These are phyloP conservation scores for Pseudogymnoascus sp. DNA, from an alignment of 2,329 filamentous ascomycete genomes.

Conservation along the genomic window DNA sequence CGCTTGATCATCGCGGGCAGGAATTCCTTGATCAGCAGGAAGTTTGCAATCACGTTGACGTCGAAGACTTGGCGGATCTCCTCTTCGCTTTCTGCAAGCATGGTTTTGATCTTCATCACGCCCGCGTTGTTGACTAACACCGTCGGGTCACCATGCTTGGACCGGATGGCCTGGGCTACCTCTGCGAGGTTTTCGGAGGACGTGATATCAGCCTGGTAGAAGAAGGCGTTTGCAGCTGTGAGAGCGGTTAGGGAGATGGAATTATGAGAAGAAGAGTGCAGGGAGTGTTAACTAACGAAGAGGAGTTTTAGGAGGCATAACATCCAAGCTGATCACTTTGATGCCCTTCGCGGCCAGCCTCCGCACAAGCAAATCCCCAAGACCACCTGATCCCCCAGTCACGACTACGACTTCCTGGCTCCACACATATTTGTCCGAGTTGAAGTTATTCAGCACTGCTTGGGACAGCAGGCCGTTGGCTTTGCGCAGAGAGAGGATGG, in stretches of 20 bases:
- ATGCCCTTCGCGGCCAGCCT: constrained; percentile 55
- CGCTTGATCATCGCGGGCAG: constrained; percentile 55
- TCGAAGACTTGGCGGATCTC: constrained; percentile 60
- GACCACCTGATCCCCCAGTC: constrained; percentile 69
- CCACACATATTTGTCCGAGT: constrained; percentile 53
- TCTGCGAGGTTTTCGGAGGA: constrained; percentile 45
- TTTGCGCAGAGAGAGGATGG: constrained; percentile 23
- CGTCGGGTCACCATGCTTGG: constrained; percentile 54
- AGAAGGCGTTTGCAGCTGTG: constrained; percentile 48
- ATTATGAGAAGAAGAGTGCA: not conserved
- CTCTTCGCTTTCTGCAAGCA: constrained; percentile 49
- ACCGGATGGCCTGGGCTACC: constrained; percentile 46
- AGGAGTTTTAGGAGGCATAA: constrained; percentile 37
- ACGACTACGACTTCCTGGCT: constrained; percentile 61
- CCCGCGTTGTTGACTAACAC: constrained; percentile 69
- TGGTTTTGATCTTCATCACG: constrained; percentile 48
- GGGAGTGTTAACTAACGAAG: constrained; percentile 1
- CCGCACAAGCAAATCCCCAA: constrained; percentile 58
- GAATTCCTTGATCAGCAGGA: constrained; percentile 57
- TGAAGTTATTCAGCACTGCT: constrained; percentile 43
- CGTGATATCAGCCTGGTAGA: constrained; percentile 63
- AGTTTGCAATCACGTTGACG: constrained; percentile 63
- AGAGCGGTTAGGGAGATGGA: not conserved
- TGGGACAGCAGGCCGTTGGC: constrained; percentile 46
- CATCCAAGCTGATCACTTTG: constrained; percentile 64